Base-by-base conservation (phyloP, 441 rosid genomes). In the Breynia disticha region DNA sequence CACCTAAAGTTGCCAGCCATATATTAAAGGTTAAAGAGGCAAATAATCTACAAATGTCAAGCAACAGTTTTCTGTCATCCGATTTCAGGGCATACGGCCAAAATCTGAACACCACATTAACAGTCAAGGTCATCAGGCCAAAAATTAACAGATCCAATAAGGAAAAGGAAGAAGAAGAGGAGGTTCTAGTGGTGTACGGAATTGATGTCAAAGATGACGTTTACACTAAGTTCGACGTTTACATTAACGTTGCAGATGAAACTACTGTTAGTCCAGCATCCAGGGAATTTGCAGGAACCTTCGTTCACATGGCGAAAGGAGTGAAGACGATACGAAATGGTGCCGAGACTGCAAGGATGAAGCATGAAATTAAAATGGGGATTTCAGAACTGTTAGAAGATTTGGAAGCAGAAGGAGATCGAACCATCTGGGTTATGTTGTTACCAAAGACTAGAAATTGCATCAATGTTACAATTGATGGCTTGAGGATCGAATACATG, bases 391-490 rank as follows among this genome's bases (percentile, higher is more conserved):
- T 57, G n/a, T 56, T 64, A 60, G 72, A 37, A 62, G 64, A 48
- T 62, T 61, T 56, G 67, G 72, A 52, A 63, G 67, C 54, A 57
- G 18, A 57, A 16, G 7, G 63, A 52, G 64, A 44, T 21, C 49
- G 67, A 48, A 12, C 56, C 52, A 39, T 45, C 43, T 38, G 51
- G 51, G 51, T 19, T 20, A 48, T 24, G 12, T 19, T 48, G 24
- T n/a, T 18, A 24, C 51, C 28, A 24, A 48, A 24, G 19, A 48
- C 51, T 0, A 10, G 19, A 19, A 48, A 14, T 60, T 65, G n/a
- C n/a, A n/a, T n/a, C n/a, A n/a, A n/a, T n/a, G n/a, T n/a, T n/a
- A n/a, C n/a, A n/a, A n/a, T n/a, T n/a, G n/a, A n/a, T n/a, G n/a
- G n/a, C n/a, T n/a, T n/a, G n/a, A n/a, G n/a, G n/a, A n/a, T n/a